Evolutionary conservation across 768 basidiomycete species (phyloP), one percentile per base, ranked within the genome.

Genomic region (Phaffia australis): DNA sequence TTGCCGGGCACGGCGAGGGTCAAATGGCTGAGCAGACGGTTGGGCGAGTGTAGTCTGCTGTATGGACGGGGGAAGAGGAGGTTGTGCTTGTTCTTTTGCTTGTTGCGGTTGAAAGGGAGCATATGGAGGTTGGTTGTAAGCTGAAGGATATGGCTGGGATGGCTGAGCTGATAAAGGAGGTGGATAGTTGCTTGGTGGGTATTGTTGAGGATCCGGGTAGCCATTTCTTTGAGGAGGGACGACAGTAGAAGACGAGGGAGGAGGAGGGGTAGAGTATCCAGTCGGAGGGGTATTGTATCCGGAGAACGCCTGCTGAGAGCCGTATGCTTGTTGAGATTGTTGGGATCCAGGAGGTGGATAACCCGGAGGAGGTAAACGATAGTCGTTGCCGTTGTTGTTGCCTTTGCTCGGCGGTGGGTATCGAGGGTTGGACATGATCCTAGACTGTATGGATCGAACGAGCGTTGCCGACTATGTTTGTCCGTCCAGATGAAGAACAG

Each of bases 371-470:
- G 14, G 60, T 50, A 2, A 30, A 18, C 16, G 60, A 51, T 16
- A 51, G 48, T 6, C 27, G 48, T 29, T 42, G 25, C 57, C 57
- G 52, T 27, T 27, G 52, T 27, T 27, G 52, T 16, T 27, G 52
- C 52, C 52, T n/a, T 27, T 27, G 52, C 16, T 27, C 8, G 25
- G 47, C 3, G 57, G 57, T 25, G 57, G 32, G 56, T 42, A 42
- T 29, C 57, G 57, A 52, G 65, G 58, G 46, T 66, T 57, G 1
- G 63, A 64, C 65, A 66, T 66, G 57, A 25, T 42, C 30, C 4
- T n/a, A 5, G 60, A 18, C 15, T 1, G 32, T 9, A 11, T 56
- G 56, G 35, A 35, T 16, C 19, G 30, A 52, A 6, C 16, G 30
- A 30, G 23, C 49, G 56, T 16, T 21, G 16, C 47, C 14, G 29